These are phyloP conservation scores for Xanthoconium stramineum DNA, from an alignment of 768 basidiomycete species.

Conservation along the genomic window DNA sequence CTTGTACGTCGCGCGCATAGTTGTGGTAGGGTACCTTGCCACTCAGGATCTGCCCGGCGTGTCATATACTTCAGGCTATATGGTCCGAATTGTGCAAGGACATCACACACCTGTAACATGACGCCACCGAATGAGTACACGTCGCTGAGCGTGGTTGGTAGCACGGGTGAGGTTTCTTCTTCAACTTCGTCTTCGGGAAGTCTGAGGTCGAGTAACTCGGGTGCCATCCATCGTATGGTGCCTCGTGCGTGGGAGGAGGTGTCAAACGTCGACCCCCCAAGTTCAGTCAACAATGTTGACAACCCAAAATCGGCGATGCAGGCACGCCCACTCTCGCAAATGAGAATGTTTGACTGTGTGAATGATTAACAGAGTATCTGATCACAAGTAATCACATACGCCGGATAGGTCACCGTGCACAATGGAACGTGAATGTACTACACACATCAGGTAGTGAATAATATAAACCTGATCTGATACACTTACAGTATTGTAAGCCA, in stretches of 20 bases:
- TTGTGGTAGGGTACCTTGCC: slow-evolving; percentile 16
- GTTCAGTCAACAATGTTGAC: slow-evolving; percentile 4
- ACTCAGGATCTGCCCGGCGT: not conserved
- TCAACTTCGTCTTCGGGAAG: not conserved
- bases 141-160: not conserved
- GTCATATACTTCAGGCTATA: not conserved
- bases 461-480: not conserved
- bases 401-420: slow-evolving; percentile 12
- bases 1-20: slow-evolving; percentile 5
- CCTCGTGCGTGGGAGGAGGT: not conserved
- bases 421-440: slow-evolving; percentile 1
- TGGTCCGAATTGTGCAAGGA: too few species aligned
- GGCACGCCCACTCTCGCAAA: not conserved
- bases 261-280: not conserved
- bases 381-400: not conserved
- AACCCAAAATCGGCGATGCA: slow-evolving; percentile 6
- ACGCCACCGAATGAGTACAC: slow-evolving; percentile 4
- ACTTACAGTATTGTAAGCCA: slow-evolving; percentile 7
- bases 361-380: not conserved
- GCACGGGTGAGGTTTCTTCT: not conserved
- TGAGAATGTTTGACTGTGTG: slow-evolving; percentile 6
- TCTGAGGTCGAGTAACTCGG: not conserved
- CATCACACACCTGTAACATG: not conserved
- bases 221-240: not conserved
- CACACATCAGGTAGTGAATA: not conserved